phyloP scores from a whole-genome alignment of 2,329 filamentous ascomycete genomes.

The Diplocarpon rosae region DNA sequence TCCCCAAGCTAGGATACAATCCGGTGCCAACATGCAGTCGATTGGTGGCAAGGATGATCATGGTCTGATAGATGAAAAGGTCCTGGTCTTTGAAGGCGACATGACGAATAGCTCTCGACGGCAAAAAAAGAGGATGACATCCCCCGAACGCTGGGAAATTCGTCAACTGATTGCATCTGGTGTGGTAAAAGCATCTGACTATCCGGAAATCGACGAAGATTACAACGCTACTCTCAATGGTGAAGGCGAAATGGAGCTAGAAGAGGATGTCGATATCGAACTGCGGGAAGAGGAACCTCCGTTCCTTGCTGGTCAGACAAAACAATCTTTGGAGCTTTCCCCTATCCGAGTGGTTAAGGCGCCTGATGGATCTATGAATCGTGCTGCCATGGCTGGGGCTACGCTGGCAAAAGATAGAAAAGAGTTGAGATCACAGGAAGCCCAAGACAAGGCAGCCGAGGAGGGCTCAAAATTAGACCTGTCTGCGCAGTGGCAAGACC shows the following conservation, averaged over 20 bases:
- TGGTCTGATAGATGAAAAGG: constrained; percentile 36
- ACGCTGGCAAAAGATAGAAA: constrained; percentile 79
- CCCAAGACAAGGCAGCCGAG: constrained; percentile 64
- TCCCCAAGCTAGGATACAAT: constrained; percentile 67
- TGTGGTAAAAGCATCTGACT: constrained; percentile 83
- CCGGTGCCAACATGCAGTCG: constrained; percentile 81
- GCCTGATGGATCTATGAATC: constrained; percentile 94
- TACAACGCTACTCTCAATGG: constrained; percentile 81
- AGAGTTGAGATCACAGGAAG: constrained; percentile 81
- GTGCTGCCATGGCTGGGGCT: constrained; percentile 89
- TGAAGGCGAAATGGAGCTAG: constrained; percentile 79
- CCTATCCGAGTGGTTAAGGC: constrained; percentile 96
- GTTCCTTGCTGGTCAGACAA: constrained; percentile 91
- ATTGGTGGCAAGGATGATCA: constrained; percentile 58
- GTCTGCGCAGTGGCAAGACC: constrained; percentile 88
- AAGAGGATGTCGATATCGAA: constrained; percentile 96
- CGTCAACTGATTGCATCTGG: constrained; percentile 92
- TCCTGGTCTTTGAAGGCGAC: constrained; percentile 54
- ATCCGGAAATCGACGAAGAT: constrained; percentile 88
- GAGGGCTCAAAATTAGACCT: constrained; percentile 71
- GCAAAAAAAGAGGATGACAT: constrained; percentile 87
- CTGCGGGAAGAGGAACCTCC: constrained; percentile 93
- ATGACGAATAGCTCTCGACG: constrained; percentile 40
- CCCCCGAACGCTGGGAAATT: constrained; percentile 95
- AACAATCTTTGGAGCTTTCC: constrained; percentile 87